phyloP scores from a whole-genome alignment of 345 rosid species.

The Geranium rotundifolium region DNA sequence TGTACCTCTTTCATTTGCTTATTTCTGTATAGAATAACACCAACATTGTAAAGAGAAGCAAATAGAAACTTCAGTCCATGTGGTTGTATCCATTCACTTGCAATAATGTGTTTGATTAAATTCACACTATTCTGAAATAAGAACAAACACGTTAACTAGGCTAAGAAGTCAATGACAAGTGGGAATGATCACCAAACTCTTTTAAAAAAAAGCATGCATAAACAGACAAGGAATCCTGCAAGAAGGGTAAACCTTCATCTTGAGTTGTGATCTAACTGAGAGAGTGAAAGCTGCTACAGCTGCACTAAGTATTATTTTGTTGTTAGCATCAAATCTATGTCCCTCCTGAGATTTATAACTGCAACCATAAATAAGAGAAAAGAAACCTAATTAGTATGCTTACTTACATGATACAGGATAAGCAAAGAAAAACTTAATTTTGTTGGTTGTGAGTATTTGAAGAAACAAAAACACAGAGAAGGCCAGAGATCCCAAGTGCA shows the following conservation, averaged over 20 bases:
- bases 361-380: conserved; percentile 14
- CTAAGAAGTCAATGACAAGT: neutral
- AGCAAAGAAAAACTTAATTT: neutral
- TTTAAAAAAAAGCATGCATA: conserved; percentile 2
- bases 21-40: conserved; percentile 52
- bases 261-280: conserved; percentile 40
- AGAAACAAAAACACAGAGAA: neutral
- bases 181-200: neutral
- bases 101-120: conserved; percentile 39
- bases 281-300: conserved; percentile 67
- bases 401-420: neutral
- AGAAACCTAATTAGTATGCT: conserved; percentile 5
- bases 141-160: conserved; percentile 13
- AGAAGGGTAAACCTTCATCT: conserved; percentile 39
- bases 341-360: conserved; percentile 34
- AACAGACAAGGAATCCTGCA: conserved; percentile 3
- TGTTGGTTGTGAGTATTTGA: neutral
- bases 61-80: conserved; percentile 55
- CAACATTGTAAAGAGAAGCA: conserved; percentile 51
- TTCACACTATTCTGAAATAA: conserved; percentile 42
- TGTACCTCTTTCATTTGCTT: conserved; percentile 62
- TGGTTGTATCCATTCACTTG: conserved; percentile 49
- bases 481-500: conserved; percentile 2
- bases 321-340: conserved; percentile 31
- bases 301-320: conserved; percentile 34